Percentiles rank a stretch among this genome's conserved stretches.
Evolutionary conservation across 2,329 filamentous ascomycete genomes (phyloP).

Genomic region (Hypocrella siamensis): DNA sequence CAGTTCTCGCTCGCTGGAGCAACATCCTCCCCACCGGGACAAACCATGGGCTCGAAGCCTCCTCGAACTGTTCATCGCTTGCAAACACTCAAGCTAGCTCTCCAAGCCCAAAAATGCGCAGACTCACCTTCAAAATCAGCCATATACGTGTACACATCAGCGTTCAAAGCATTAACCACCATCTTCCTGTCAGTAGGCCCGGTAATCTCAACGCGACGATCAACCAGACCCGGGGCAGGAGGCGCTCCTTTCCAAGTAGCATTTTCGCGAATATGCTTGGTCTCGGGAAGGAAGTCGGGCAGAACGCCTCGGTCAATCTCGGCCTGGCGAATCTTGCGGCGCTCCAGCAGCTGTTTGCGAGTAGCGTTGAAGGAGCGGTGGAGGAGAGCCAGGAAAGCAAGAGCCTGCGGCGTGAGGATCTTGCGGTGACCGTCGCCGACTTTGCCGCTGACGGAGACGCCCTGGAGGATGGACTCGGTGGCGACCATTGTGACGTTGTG

Average conservation of each 20-base stretch:
- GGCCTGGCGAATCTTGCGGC: slow-evolving; percentile 71
- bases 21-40: too few species aligned
- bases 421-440: slow-evolving; percentile 69
- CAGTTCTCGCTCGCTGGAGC: too few species aligned
- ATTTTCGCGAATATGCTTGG: slow-evolving; percentile 86
- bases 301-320: slow-evolving; percentile 83
- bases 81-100: too few species aligned
- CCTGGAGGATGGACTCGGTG: slow-evolving; percentile 66
- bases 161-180: slow-evolving; percentile 94
- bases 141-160: slow-evolving; percentile 98
- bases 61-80: too few species aligned
- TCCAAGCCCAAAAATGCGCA: too few species aligned
- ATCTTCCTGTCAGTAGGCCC: slow-evolving; percentile 97
- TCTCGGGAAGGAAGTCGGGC: slow-evolving; percentile 92
- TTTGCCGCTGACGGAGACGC: slow-evolving; percentile 71
- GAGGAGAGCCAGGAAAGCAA: slow-evolving; percentile 82
- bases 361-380: slow-evolving; percentile 88
- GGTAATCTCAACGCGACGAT: slow-evolving; percentile 92
- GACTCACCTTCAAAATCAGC: slow-evolving; percentile 86
- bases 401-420: slow-evolving; percentile 81
- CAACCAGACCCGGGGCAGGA: slow-evolving; percentile 81
- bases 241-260: slow-evolving; percentile 84
- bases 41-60: too few species aligned
- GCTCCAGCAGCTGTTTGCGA: slow-evolving; percentile 77
- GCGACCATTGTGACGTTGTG: slow-evolving; percentile 38